These are phyloP conservation scores for Canavalia gladiata DNA, from an alignment of 306 rosid genomes.

Conservation along the genomic window DNA sequence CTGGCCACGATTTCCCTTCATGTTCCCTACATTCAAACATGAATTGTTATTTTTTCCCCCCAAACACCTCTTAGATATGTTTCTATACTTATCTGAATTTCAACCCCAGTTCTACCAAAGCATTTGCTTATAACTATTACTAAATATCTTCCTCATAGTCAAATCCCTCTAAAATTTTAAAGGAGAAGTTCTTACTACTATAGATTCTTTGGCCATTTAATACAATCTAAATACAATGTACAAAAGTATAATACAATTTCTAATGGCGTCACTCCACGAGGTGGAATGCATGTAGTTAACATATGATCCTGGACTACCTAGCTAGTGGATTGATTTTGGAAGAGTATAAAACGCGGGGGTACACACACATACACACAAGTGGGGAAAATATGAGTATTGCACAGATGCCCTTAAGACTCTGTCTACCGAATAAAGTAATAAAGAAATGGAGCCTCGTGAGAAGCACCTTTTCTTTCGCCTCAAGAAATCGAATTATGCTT, in stretches of 20 bases:
- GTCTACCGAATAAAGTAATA: constrained; percentile 58
- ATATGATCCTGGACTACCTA: constrained; percentile 4
- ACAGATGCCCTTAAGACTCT: constrained; percentile 56
- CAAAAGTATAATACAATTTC: not conserved
- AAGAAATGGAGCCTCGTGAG: constrained; percentile 64
- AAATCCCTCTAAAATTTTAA: not conserved
- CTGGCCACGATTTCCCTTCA: constrained; percentile 69
- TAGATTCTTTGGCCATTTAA: not conserved
- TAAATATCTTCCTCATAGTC: not conserved
- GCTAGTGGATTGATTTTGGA: not conserved
- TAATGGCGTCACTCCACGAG: not conserved
- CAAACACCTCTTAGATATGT: constrained; percentile 31
- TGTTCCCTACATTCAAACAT: constrained; percentile 79
- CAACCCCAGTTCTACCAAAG: not conserved
- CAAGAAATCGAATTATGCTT: constrained; percentile 65
- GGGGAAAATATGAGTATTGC: constrained; percentile 5
- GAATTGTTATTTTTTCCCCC: constrained; percentile 50
- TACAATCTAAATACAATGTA: not conserved
- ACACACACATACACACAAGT: no score
- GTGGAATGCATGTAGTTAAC: constrained; percentile 17
- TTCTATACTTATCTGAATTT: constrained; percentile 15
- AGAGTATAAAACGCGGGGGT: no score
- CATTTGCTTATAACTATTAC: not conserved
- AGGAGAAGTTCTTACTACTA: constrained; percentile 5
- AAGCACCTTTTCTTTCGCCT: constrained; percentile 71